A percentile compares a stretch with the other conserved stretches of the same genome.
Conservation (phyloP, 148 eudicot genomes). For the Diospyros lotus region DNA sequence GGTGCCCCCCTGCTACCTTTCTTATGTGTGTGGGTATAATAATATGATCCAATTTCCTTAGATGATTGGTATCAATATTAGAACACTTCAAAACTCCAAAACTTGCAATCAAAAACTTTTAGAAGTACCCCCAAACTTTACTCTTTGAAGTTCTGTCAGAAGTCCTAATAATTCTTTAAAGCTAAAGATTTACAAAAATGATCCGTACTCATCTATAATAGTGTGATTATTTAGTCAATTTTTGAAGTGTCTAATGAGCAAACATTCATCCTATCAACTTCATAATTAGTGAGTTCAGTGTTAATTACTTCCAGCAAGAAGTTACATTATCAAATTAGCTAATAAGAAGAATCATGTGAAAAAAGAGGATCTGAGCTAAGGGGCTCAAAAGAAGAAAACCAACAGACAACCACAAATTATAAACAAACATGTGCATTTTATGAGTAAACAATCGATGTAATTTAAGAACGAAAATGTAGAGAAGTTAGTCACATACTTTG, state of each 20-base stretch:
- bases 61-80: neutral
- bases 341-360: neutral
- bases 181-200: neutral
- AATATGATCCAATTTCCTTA: neutral
- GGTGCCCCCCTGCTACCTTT: no score
- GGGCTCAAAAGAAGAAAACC: constrained; percentile 5
- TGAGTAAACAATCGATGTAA: neutral
- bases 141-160: neutral
- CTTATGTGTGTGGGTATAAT: no score
- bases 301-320: neutral
- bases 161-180: neutral
- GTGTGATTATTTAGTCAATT: neutral
- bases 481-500: constrained; percentile 41
- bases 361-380: neutral
- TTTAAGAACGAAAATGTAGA: neutral
- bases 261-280: neutral
- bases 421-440: constrained; percentile 9
- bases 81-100: neutral
- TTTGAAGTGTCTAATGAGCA: neutral
- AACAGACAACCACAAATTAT: neutral
- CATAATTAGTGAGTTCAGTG: no score
- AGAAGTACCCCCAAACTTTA: neutral
- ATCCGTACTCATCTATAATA: neutral
- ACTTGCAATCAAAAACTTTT: neutral
- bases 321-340: neutral